Evolutionary conservation across 352 stramenopile genomes (phyloP).

Genomic region (Phytophthora foliorum): DNA sequence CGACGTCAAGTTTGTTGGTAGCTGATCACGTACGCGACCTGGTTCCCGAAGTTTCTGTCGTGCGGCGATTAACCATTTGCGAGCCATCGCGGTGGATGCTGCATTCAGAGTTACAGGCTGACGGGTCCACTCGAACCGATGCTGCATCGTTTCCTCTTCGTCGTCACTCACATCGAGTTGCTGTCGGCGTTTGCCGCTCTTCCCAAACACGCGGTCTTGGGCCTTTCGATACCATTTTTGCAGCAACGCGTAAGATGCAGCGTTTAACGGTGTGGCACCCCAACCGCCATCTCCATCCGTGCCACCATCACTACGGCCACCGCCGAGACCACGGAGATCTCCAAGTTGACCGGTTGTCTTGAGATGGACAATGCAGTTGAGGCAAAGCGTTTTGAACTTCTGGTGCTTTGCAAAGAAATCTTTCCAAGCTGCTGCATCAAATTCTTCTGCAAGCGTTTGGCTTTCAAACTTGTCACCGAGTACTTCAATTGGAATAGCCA

Average conservation of each 20-base stretch:
- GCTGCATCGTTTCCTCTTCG: constrained; percentile 78
- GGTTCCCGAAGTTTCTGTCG: constrained; percentile 70
- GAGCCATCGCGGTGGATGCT: constrained; percentile 82
- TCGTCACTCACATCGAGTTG: constrained; percentile 89
- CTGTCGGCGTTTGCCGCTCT: constrained; percentile 65
- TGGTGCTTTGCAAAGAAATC: constrained; percentile 95
- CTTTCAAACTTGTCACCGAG: constrained; percentile 94
- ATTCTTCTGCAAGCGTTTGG: constrained; percentile 89
- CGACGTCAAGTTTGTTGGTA: constrained; percentile 65
- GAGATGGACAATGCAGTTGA: constrained; percentile 93
- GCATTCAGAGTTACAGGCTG: constrained; percentile 73
- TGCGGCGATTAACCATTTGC: constrained; percentile 83
- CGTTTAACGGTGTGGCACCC: constrained; percentile 76
- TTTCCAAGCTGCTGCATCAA: constrained; percentile 96
- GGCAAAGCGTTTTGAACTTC: constrained; percentile 95
- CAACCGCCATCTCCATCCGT: constrained; percentile 50
- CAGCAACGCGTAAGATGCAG: constrained; percentile 90
- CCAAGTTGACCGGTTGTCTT: constrained; percentile 48
- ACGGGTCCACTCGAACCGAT: constrained; percentile 85
- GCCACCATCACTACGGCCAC: constrained; percentile 22
- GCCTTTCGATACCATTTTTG: constrained; percentile 94
- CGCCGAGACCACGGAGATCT: constrained; percentile 37
- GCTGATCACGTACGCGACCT: constrained; percentile 42
- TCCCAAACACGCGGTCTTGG: constrained; percentile 90
- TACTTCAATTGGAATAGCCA: constrained; percentile 93